phyloP scores from a whole-genome alignment of 1,284 basidiomycete genomes.

The Sporisorium sorghi region DNA sequence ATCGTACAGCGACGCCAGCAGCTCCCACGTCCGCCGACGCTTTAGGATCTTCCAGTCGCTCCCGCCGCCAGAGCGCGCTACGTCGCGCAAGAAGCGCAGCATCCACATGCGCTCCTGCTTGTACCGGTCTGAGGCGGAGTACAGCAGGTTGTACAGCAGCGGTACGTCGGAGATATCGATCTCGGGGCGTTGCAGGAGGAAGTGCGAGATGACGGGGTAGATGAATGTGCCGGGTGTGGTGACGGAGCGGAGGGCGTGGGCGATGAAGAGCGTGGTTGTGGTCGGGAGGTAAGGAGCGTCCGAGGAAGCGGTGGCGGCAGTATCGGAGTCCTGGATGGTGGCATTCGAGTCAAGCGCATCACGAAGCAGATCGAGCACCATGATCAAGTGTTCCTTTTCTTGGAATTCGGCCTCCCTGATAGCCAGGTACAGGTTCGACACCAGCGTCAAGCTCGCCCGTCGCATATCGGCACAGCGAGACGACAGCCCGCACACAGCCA shows the following conservation, averaged over 20 bases:
- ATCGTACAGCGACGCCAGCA: conserved; percentile 83
- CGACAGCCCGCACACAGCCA: conserved; percentile 81
- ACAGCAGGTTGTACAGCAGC: conserved; percentile 85
- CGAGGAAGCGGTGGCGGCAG: conserved; percentile 59
- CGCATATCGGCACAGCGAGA: conserved; percentile 77
- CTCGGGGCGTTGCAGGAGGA: conserved; percentile 83
- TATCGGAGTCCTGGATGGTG: conserved; percentile 21
- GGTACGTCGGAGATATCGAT: conserved; percentile 83
- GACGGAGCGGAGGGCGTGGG: conserved; percentile 81
- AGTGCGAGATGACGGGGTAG: conserved; percentile 82
- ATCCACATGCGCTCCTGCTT: conserved; percentile 86
- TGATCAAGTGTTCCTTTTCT: conserved; percentile 81
- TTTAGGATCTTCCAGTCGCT: conserved; percentile 85
- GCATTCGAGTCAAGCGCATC: conserved; percentile 33
- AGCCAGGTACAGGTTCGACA: conserved; percentile 70
- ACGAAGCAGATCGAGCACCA: conserved; percentile 79
- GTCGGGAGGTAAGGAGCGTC: conserved; percentile 74
- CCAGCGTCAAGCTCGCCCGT: conserved; percentile 70
- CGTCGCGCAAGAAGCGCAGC: conserved; percentile 83
- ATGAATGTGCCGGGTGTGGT: conserved; percentile 83
- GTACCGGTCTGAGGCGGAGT: conserved; percentile 79
- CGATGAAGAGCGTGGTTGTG: conserved; percentile 82
- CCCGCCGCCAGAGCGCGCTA: conserved; percentile 75
- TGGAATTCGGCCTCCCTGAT: conserved; percentile 78
- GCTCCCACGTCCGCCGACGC: conserved; percentile 85